Percentiles rank a stretch among this genome's conserved stretches.
phyloP scores from a whole-genome alignment of 257 asterid genomes.

The Capsicum pubescens region DNA sequence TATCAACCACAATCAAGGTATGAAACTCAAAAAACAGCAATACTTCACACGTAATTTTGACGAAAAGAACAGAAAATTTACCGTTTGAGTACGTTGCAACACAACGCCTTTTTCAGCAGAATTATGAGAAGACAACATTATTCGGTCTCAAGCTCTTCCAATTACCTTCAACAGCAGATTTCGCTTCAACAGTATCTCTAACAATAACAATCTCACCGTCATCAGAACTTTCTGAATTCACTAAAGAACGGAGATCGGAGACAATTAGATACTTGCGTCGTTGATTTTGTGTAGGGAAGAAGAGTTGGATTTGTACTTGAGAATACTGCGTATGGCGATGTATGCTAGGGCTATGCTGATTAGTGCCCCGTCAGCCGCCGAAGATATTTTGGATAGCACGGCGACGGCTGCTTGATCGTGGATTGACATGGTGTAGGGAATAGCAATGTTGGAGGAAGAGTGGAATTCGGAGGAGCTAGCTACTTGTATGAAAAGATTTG shows the following conservation, averaged over 20 bases:
- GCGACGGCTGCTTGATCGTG: conserved; percentile 82
- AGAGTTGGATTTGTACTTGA: conserved; percentile 55
- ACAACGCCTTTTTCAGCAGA: conserved; percentile 73
- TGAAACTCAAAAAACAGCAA: too few species aligned
- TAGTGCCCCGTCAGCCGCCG: conserved; percentile 79
- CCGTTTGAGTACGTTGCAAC: conserved; percentile 66
- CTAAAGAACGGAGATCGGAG: conserved; percentile 74
- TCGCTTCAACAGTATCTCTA: conserved; percentile 77
- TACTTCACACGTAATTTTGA: too few species aligned
- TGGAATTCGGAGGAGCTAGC: too few species aligned
- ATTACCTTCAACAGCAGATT: conserved; percentile 50
- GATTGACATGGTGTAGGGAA: conserved; percentile 51
- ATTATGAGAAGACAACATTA: conserved; percentile 48
- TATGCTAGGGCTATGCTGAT: conserved; percentile 75
- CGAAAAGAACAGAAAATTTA: conserved; percentile 30
- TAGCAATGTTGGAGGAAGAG: too few species aligned
- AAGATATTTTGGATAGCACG: conserved; percentile 53
- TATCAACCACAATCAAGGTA: too few species aligned
- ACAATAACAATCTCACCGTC: conserved; percentile 60
- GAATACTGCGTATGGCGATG: conserved; percentile 68
- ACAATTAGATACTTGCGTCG: conserved; percentile 56
- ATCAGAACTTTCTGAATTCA: conserved; percentile 34
- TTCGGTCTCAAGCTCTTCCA: conserved; percentile 53
- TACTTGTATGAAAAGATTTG: too few species aligned
- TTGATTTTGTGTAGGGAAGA: conserved; percentile 69